These are phyloP conservation scores for Cytospora schulzeri DNA, from an alignment of 2,329 filamentous ascomycete genomes.

Conservation along the genomic window DNA sequence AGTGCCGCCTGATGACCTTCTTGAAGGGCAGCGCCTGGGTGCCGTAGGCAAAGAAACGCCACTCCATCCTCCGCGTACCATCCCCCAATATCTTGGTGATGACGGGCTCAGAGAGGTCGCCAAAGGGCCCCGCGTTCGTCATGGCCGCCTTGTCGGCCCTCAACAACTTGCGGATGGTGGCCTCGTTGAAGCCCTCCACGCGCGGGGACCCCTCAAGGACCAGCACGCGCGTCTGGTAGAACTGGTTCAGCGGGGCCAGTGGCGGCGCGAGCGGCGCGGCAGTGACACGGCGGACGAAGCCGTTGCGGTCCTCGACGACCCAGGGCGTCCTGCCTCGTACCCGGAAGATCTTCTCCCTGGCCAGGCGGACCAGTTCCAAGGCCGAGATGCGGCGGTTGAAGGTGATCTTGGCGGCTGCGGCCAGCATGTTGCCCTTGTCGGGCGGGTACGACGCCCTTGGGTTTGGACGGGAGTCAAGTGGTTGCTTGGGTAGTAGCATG, in stretches of 20 bases:
- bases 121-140: not conserved
- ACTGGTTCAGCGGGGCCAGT: not conserved
- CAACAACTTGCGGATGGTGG: not conserved
- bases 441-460: too few species aligned
- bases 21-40: not conserved
- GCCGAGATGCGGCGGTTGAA: not conserved
- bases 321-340: not conserved
- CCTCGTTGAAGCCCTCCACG: not conserved
- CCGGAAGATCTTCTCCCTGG: not conserved
- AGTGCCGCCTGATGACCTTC: not conserved
- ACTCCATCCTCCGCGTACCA: not conserved
- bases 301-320: not conserved
- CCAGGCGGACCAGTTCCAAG: not conserved
- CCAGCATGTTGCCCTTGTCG: not conserved
- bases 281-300: not conserved
- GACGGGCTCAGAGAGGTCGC: not conserved
- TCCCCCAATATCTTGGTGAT: not conserved
- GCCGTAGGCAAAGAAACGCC: not conserved
- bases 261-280: too few species aligned
- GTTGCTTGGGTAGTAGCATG: not conserved
- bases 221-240: not conserved
- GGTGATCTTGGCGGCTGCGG: not conserved
- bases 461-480: not conserved
- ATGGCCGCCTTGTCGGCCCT: not conserved
- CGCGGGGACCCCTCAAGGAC: not conserved